Evolutionary conservation across 1,284 basidiomycete genomes (phyloP).

Genomic region (Lentinula novae-zelandiae): DNA sequence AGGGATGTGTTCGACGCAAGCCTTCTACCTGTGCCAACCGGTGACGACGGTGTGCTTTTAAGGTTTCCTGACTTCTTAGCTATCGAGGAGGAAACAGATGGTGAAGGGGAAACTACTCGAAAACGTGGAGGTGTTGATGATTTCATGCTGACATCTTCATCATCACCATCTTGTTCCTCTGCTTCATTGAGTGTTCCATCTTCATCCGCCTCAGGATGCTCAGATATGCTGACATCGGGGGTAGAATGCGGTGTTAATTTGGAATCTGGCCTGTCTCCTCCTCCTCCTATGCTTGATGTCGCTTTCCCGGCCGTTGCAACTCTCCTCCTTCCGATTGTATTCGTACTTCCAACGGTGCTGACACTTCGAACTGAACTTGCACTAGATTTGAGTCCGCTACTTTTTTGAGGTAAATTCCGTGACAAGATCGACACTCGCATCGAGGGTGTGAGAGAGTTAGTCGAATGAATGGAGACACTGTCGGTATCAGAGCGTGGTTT

Average conservation of each 20-base stretch:
- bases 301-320: neutral
- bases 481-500: conserved; percentile 9
- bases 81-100: neutral
- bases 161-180: neutral
- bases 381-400: conserved; percentile 2
- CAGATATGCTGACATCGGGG: neutral
- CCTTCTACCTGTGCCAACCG: neutral
- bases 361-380: conserved; percentile 6
- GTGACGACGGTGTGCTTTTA: neutral
- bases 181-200: neutral
- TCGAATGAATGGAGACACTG: conserved; percentile 1
- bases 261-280: conserved; percentile 16
- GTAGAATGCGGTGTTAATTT: conserved; percentile 15
- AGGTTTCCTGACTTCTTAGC: neutral
- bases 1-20: neutral
- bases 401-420: conserved; percentile 10
- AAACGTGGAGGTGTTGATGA: conserved; percentile 3
- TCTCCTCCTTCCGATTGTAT: neutral
- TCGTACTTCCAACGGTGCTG: conserved; percentile 2
- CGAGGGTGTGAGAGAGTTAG: conserved; percentile 8
- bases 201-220: neutral
- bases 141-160: conserved; percentile 5
- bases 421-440: conserved; percentile 14
- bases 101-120: neutral
- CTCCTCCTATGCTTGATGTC: neutral